Conservation (phyloP, 257 asterid species). For the Ajuga chamaepitys region DNA sequence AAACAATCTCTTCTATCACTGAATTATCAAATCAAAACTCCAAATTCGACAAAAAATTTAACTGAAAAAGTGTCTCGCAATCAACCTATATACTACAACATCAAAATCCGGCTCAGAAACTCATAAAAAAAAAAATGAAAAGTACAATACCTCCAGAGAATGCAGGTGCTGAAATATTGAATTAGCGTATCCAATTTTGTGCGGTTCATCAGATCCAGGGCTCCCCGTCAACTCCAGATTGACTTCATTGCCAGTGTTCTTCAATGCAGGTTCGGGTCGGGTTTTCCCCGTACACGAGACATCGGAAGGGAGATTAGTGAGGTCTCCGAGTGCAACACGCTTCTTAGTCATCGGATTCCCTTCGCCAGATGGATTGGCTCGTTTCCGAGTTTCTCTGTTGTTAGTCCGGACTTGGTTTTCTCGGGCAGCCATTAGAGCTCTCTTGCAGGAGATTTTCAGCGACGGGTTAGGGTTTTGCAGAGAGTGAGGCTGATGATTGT, state of each 20-base stretch:
- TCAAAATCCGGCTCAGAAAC: not conserved
- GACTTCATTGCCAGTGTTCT: constrained; percentile 6
- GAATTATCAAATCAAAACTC: not conserved
- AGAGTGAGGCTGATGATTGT: not conserved
- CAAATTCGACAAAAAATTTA: not conserved
- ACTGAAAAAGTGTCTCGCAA: not conserved
- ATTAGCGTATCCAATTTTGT: constrained; percentile 35
- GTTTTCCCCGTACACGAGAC: constrained; percentile 12
- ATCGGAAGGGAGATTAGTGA: constrained; percentile 33
- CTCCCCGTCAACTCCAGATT: constrained; percentile 19
- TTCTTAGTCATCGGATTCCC: constrained; percentile 27
- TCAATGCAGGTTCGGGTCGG: constrained; percentile 12
- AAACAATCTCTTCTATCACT: not conserved
- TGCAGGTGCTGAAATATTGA: constrained; percentile 62
- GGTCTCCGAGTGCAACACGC: constrained; percentile 63
- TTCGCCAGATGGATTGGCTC: constrained; percentile 25
- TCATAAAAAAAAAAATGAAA: not conserved
- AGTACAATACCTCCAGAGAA: constrained; percentile 52
- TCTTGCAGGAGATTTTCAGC: not conserved
- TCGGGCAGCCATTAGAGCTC: constrained; percentile 32
- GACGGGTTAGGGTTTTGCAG: constrained; percentile 21
- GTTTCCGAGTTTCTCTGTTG: constrained; percentile 32
- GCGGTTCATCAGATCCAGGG: constrained; percentile 30
- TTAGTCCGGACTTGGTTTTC: constrained; percentile 14
- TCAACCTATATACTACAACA: not conserved